Conservation (phyloP, 306 rosid genomes). For the Pyrus pyrifolia region DNA sequence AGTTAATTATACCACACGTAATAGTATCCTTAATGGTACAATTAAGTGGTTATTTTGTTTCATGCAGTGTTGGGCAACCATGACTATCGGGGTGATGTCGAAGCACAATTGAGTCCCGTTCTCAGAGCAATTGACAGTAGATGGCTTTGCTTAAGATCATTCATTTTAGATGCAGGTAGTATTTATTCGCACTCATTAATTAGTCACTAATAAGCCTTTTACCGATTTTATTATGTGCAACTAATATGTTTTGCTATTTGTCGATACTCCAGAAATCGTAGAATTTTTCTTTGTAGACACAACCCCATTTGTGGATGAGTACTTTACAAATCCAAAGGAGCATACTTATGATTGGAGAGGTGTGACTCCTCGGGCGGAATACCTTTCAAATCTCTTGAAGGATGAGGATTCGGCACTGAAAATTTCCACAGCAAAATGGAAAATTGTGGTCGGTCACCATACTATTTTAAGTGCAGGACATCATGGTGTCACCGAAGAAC, state of each 20-base stretch:
- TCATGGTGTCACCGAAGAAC: slow-evolving; percentile 61
- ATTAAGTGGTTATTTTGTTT: neutral
- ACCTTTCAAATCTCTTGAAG: slow-evolving; percentile 50
- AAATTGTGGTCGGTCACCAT: slow-evolving; percentile 82
- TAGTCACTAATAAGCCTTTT: no score
- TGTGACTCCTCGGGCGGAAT: slow-evolving; percentile 38
- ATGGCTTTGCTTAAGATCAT: slow-evolving; percentile 77
- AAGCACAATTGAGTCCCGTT: slow-evolving; percentile 62
- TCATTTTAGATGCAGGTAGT: slow-evolving; percentile 40
- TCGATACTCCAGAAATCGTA: slow-evolving; percentile 32
- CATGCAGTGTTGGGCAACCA: slow-evolving; percentile 76
- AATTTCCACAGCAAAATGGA: slow-evolving; percentile 65
- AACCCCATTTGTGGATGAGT: slow-evolving; percentile 51
- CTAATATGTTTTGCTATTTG: no score
- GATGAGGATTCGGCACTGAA: slow-evolving; percentile 27
- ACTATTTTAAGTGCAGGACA: slow-evolving; percentile 57
- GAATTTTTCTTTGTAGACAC: slow-evolving; percentile 80
- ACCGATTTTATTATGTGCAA: no score
- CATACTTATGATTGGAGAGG: slow-evolving; percentile 64
- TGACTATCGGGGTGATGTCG: slow-evolving; percentile 78
- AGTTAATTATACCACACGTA: no score
- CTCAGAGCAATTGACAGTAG: slow-evolving; percentile 35
- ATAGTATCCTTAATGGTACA: neutral
- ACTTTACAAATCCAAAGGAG: slow-evolving; percentile 39
- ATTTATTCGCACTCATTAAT: neutral